Evolutionary conservation across 2,329 filamentous ascomycete species (phyloP).

Genomic region (Exophiala phaeomuriformis): DNA sequence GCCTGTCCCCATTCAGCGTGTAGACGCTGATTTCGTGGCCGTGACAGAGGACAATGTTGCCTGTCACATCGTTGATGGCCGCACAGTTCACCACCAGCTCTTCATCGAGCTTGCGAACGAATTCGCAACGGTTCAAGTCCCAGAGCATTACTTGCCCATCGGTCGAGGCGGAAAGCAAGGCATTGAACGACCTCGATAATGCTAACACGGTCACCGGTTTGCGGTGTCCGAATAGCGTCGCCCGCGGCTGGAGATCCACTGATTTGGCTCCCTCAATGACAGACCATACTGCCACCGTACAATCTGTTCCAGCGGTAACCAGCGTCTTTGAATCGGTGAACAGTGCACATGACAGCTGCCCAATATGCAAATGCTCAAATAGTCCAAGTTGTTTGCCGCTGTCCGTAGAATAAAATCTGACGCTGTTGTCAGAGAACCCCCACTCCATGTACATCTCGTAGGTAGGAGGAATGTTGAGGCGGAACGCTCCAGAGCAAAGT

Average conservation of each 20-base stretch:
- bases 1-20: conserved; percentile 75
- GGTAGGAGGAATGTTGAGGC: conserved; percentile 74
- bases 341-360: conserved; percentile 72
- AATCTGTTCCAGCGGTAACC: conserved; percentile 86
- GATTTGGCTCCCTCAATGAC: conserved; percentile 58
- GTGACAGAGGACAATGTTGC: conserved; percentile 79
- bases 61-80: conserved; percentile 80
- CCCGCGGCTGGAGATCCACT: conserved; percentile 70
- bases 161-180: conserved; percentile 72
- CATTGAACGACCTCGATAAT: conserved; percentile 79
- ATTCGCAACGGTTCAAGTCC: conserved; percentile 87
- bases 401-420: conserved; percentile 83
- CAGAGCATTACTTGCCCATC: conserved; percentile 83
- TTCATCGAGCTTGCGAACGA: conserved; percentile 65
- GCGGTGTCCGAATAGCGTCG: conserved; percentile 84
- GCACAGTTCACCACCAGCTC: conserved; percentile 57
- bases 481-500: conserved; percentile 73
- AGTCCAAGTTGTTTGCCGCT: conserved; percentile 75
- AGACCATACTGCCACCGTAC: conserved; percentile 78
- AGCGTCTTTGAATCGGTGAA: conserved; percentile 88
- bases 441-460: conserved; percentile 93
- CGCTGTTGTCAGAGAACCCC: conserved; percentile 88
- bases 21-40: conserved; percentile 69
- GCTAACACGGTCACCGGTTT: conserved; percentile 73
- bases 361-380: conserved; percentile 89